A percentile compares a stretch with the other conserved stretches of the same genome.
phyloP scores from a whole-genome alignment of 345 rosid genomes.

The Ceriops tagal region DNA sequence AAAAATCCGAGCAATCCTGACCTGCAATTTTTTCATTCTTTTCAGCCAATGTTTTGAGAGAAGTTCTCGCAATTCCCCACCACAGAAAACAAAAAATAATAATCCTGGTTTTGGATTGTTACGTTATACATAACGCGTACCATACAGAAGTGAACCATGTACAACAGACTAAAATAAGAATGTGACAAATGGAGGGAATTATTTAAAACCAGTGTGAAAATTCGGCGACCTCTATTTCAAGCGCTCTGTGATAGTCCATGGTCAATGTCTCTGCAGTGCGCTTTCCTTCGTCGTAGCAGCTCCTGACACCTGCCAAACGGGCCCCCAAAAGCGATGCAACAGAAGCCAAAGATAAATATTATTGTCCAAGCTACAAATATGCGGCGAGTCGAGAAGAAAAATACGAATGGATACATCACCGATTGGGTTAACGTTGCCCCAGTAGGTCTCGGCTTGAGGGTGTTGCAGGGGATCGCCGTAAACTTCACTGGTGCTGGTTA shows the following conservation, averaged over 20 bases:
- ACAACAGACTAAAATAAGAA: background rate
- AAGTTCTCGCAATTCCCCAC: too few species aligned
- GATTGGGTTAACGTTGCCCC: conserved; percentile 90
- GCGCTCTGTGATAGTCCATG: conserved; percentile 81
- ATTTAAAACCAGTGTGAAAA: background rate
- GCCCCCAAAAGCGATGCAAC: background rate
- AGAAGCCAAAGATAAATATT: background rate
- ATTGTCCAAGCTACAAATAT: background rate
- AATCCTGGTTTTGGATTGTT: background rate
- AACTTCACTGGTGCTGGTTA: conserved; percentile 96
- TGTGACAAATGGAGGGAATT: background rate
- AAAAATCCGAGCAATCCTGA: conserved; percentile 76
- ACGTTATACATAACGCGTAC: too few species aligned
- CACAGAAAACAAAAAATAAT: background rate
- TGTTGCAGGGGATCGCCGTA: conserved; percentile 86
- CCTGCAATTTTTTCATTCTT: conserved; percentile 31
- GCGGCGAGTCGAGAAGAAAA: background rate
- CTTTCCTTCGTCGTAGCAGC: conserved; percentile 85
- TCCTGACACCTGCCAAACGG: conserved; percentile 53
- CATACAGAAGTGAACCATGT: too few species aligned
- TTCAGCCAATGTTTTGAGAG: background rate
- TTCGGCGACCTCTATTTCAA: conserved; percentile 54
- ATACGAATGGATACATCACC: conserved; percentile 31
- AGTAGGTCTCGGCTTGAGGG: conserved; percentile 81
- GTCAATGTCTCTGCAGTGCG: conserved; percentile 81